Conservation (phyloP, 2,329 filamentous ascomycete genomes). For the Aspergillus floridensis region DNA sequence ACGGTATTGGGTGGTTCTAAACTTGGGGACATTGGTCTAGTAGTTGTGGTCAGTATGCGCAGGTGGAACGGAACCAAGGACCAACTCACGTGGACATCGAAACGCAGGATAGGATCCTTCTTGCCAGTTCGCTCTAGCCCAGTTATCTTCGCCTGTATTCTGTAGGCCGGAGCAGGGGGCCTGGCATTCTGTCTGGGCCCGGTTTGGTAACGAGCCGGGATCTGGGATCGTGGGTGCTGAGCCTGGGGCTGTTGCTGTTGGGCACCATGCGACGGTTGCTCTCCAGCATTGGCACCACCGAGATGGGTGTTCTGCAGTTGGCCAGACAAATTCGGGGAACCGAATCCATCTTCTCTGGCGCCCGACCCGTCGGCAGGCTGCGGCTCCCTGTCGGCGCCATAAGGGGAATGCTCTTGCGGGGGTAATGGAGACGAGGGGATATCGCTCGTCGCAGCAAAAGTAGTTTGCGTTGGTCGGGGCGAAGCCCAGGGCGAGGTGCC, state of each 20-base stretch:
- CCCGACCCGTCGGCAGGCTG: constrained; percentile 19
- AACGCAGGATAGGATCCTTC: constrained; percentile 91
- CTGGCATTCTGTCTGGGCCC: constrained; percentile 36
- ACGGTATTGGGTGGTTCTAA: constrained; percentile 95
- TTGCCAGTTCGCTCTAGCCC: constrained; percentile 88
- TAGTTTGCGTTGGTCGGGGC: constrained; percentile 50
- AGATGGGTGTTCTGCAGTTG: constrained; percentile 42
- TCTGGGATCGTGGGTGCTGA: constrained; percentile 41
- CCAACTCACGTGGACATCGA: constrained; percentile 85
- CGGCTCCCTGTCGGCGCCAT: constrained; percentile 24
- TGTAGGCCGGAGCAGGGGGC: constrained; percentile 66
- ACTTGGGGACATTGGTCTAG: constrained; percentile 97
- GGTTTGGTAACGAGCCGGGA: constrained; percentile 50
- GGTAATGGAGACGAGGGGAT: constrained; percentile 44
- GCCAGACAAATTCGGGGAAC: constrained; percentile 48
- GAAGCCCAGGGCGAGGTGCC: constrained; percentile 65
- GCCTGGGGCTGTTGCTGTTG: constrained; percentile 36
- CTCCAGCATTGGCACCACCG: constrained; percentile 37
- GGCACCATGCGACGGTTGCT: constrained; percentile 36
- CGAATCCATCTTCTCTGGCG: constrained; percentile 18
- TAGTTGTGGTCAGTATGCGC: constrained; percentile 4
- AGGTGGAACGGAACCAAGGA: not conserved
- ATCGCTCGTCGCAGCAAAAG: constrained; percentile 37
- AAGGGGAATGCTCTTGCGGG: constrained; percentile 36
- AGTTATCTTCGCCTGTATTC: constrained; percentile 91